A percentile compares a stretch with the other conserved stretches of the same genome.
Conservation (phyloP, 2,329 filamentous ascomycete species). For the Fusarium albosuccineum region DNA sequence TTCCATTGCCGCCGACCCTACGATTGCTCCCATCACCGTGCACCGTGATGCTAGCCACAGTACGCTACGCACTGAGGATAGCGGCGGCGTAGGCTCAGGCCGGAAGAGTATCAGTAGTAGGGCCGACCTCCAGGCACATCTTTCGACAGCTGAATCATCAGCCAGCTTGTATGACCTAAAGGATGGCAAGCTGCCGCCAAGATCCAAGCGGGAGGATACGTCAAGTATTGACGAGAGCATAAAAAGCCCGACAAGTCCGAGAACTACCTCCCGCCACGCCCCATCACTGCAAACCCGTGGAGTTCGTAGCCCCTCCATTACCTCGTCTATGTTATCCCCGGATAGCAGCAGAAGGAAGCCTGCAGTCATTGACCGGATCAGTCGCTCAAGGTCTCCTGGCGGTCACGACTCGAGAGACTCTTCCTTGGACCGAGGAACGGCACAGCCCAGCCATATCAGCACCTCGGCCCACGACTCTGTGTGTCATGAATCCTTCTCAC, state of each 20-base stretch:
- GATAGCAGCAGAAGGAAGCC: slow-evolving; percentile 60
- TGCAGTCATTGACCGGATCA: slow-evolving; percentile 69
- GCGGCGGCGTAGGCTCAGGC: slow-evolving; percentile 52
- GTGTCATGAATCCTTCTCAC: slow-evolving; percentile 68
- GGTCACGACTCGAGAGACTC: slow-evolving; percentile 67
- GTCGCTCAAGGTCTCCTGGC: slow-evolving; percentile 58
- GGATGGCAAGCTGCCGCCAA: slow-evolving; percentile 52
- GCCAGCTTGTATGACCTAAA: slow-evolving; percentile 55
- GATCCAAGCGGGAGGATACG: slow-evolving; percentile 58
- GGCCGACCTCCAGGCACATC: slow-evolving; percentile 55
- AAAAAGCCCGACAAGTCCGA: slow-evolving; percentile 62
- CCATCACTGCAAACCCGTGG: slow-evolving; percentile 53
- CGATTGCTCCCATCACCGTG: slow-evolving; percentile 64
- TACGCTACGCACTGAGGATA: slow-evolving; percentile 59
- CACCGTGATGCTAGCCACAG: slow-evolving; percentile 62
- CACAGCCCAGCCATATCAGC: slow-evolving; percentile 68
- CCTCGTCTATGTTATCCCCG: slow-evolving; percentile 53
- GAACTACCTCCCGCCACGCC: slow-evolving; percentile 52
- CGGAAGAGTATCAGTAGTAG: slow-evolving; percentile 59
- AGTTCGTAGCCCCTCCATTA: slow-evolving; percentile 51
- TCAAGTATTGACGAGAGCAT: slow-evolving; percentile 61
- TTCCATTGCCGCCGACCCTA: slow-evolving; percentile 57
- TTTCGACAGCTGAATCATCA: slow-evolving; percentile 53
- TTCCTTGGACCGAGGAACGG: slow-evolving; percentile 68
- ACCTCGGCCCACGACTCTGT: slow-evolving; percentile 71